Base-by-base conservation (phyloP, 805 yeast species). In the Barnettozyma pratensis region DNA sequence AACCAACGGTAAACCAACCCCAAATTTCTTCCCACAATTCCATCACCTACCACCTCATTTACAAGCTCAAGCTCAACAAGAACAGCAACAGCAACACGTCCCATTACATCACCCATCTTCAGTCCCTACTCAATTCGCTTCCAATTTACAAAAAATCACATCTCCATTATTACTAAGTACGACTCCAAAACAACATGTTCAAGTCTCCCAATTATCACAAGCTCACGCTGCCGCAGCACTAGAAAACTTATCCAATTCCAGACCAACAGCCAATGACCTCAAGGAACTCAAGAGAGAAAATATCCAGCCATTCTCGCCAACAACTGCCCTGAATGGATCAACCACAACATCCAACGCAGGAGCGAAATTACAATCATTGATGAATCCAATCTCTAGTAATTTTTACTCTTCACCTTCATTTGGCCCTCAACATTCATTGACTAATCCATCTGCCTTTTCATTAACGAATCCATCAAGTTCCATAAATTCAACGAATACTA, bases 51-150 rank as follows among this genome's bases (percentile, higher is more conserved):
- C 61, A 14, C 60, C 53, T 29, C 63, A 56, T 37, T 27, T 55
- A n/a, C 62, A 58, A 14, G 57, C 50, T 19, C 61, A 58, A 32
- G 27, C 50, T 19, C 19, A 19, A 19, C 19, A 19, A 19, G 19
- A 19, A 19, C 19, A 19, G 19, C 34, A 31, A 12, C 61, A 57
- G 31, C 61, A 57, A n/a, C 62, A 59, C 26, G 63, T 59, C 2
- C 63, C 63, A 12, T 32, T 59, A 6, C 60, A 81, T 62, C 81
- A 81, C 59, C 88, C 88, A 6, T 71, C 80, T 4, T 80, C 85
- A 0, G 81, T 86, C 2, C 88, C 88, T 12, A 77, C 86, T 2
- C 86, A 81, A 57, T 83, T 80, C 71, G 86, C 85, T 31, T 80
- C 85, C 0, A 82, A 82, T 39, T 64, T 83, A 45, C 76, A 78